Evolutionary conservation across 371 early-diverging fungal genomes (phyloP), one percentile per base, ranked within the genome.

Genomic region (Umbelopsis sp.): DNA sequence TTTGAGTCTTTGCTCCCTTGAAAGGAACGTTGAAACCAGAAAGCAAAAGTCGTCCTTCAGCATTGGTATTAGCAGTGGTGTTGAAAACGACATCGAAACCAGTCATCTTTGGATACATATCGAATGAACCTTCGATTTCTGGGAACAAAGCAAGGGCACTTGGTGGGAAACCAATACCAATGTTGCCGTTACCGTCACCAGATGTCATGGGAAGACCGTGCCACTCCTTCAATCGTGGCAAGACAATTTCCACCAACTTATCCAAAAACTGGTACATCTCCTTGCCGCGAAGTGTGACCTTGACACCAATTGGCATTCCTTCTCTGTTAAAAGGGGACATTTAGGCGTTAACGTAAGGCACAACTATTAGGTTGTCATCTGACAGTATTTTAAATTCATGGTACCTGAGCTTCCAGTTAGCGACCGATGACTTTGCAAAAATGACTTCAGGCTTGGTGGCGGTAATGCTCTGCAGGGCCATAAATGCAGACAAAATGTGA

Each of bases 171-270:
- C 95, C 93, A 69, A 97, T 77, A 14, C 91, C 90, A 70, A 97
- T 86, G 74, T 90, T 91, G 44, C 97, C 97, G 52, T 89, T 86
- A 50, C 91, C 90, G 72, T 95, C 94, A 67, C 95, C 96, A 35
- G 89, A 81, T 69, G 84, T 87, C 77, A 86, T 84, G 7, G 84
- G 79, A 38, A 97, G 71, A 3, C 97, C 97, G 48, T 87, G 83
- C 91, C 93, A 98, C 80, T 97, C 97, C 69, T 95, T 94, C 68
- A 97, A 81, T 57, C 94, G 92, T 53, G 99, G 99, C 66, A 98
- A 77, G 9, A 98, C 97, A 22, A 94, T 90, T 80, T 97, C 96
- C 1, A 93, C 89, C 44, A 96, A 84, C 76, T 97, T 97, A 78
- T 98, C 99, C 76, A 98, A 76, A 71, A 98, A 97, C 65, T 89